These are phyloP conservation scores for Puccinia hordei DNA, from an alignment of 1,284 basidiomycete species.

Conservation along the genomic window DNA sequence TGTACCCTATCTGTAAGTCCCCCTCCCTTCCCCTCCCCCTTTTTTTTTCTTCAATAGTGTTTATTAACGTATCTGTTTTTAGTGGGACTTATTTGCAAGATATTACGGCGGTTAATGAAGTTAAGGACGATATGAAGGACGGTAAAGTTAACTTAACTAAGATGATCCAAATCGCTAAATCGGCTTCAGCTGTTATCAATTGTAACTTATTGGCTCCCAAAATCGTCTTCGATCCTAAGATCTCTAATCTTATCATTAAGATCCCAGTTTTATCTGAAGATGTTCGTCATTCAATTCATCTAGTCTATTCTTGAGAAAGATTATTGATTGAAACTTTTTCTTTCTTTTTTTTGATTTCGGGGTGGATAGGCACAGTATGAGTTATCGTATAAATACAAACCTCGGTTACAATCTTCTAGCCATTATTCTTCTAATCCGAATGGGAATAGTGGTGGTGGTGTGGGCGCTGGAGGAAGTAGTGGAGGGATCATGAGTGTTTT, in stretches of 20 bases:
- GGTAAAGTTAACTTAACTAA: slow-evolving; percentile 58
- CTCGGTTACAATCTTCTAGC: neutral
- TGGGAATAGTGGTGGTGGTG: neutral
- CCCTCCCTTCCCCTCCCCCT: neutral
- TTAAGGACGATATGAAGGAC: slow-evolving; percentile 56
- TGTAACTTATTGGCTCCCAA: slow-evolving; percentile 54
- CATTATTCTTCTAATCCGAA: neutral
- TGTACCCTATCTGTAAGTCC: slow-evolving; percentile 57
- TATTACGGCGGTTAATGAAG: slow-evolving; percentile 56
- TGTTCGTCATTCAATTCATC: neutral
- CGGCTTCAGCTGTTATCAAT: slow-evolving; percentile 55
- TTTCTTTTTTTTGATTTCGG: neutral
- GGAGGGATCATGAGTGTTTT: slow-evolving; percentile 2
- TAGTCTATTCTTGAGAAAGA: neutral
- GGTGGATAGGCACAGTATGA: slow-evolving; percentile 35
- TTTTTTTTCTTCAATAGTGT: neutral
- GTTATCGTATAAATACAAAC: slow-evolving; percentile 48
- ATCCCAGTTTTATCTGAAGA: slow-evolving; percentile 52
- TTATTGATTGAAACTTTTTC: too few species aligned
- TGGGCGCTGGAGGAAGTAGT: neutral
- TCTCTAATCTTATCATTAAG: slow-evolving; percentile 52
- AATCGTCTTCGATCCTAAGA: slow-evolving; percentile 53
- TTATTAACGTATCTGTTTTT: neutral
- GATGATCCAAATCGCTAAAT: slow-evolving; percentile 55
- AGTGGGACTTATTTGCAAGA: slow-evolving; percentile 59